A percentile compares a stretch with the other conserved stretches of the same genome.
phyloP scores from a whole-genome alignment of 139 green algal species.

The Coccomyxa sp. region DNA sequence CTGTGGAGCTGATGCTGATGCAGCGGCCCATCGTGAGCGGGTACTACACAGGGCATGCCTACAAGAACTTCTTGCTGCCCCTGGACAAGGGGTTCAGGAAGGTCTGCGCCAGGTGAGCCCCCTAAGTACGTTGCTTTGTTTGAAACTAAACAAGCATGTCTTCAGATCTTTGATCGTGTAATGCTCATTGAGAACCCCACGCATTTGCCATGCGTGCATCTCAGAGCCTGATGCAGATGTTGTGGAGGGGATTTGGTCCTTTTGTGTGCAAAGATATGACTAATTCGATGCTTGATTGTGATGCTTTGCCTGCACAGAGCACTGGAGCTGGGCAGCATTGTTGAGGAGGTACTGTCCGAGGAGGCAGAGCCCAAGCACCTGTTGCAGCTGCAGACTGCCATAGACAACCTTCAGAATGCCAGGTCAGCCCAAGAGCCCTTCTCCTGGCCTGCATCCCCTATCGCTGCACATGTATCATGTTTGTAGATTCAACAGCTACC shows the following conservation, averaged over 20 bases:
- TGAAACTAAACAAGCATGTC: too few species aligned
- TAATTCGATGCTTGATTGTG: too few species aligned
- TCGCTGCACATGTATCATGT: too few species aligned
- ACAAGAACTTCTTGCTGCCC: neutral
- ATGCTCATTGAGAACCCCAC: too few species aligned
- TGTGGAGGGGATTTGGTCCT: too few species aligned
- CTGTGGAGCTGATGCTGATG: conserved; percentile 7
- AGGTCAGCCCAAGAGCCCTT: neutral
- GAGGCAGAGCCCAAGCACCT: neutral
- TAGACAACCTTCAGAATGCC: neutral
- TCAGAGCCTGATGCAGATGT: too few species aligned
- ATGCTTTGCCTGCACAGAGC: neutral
- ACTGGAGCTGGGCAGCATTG: neutral
- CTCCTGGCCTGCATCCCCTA: neutral
- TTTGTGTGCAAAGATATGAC: too few species aligned
- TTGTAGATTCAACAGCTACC: too few species aligned
- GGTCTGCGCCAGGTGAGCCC: neutral
- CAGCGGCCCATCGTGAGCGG: conserved; percentile 12
- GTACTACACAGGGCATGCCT: neutral
- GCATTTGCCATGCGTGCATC: too few species aligned
- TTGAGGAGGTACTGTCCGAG: neutral
- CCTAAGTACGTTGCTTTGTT: too few species aligned
- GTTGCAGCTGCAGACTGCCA: neutral
- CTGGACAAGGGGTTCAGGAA: neutral
- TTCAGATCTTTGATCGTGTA: too few species aligned